Evolutionary conservation across 2,329 filamentous ascomycete genomes (phyloP), one percentile per base, ranked within the genome.

Genomic region (Pestalotiopsis sp.): DNA sequence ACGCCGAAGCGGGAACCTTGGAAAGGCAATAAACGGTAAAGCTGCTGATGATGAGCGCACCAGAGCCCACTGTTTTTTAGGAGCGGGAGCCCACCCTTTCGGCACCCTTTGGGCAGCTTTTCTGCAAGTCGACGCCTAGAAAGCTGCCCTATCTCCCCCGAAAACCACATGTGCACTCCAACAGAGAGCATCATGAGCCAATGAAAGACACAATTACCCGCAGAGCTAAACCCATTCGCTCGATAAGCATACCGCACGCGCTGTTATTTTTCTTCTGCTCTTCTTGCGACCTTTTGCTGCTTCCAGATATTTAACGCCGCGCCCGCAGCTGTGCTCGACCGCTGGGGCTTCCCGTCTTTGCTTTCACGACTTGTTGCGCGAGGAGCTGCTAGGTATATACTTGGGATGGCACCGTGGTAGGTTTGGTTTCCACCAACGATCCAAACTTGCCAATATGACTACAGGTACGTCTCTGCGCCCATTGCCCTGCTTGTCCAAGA

Each of bases 101-200:
- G 45, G 45, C 45, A 52, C 45, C 45, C 20, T 52, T 36, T 36
- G 31, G 31, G 31, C 31, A 36, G 31, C 31, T 36, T 52, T n/a
- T 20, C 20, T 52, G 45, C 45, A 20, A 17, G 45, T 20, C 45
- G 17, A 52, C 45, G 20, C 45, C 45, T 20, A 52, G 45, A 52
- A n/a, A 52, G 45, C 38, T 39, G 59, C 38, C 59, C 59, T 39
- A 39, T 38, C 27, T 38, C 59, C 25, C 59, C 59, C 25, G 56
- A 61, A 61, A 61, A 71, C 76, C 41, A 75, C 75, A 72, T 36
- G 31, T 9, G 76, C 75, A 75, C 72, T 56, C 45, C 74, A 69
- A 70, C 49, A 41, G 57, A 59, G 23, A 59, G 27, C 57, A 27
- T 59, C 57, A 59, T 6, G 11, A 27, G 27, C 57, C 57, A 59